These are phyloP conservation scores for Trichomonas vaginalis DNA, from an alignment of 208 protist species.

Conservation along the genomic window DNA sequence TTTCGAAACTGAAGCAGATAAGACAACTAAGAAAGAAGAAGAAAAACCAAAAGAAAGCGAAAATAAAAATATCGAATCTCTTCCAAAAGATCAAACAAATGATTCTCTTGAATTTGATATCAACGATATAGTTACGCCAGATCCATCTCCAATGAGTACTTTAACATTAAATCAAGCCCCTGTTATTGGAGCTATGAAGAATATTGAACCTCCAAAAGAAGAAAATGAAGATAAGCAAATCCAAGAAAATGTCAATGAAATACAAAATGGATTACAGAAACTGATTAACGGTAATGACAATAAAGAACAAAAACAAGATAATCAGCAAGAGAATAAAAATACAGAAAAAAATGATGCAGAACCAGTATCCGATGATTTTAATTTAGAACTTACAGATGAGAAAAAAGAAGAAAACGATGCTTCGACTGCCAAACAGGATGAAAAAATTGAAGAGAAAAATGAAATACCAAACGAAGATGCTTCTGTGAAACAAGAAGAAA, in stretches of 20 bases:
- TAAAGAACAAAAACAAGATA: neutral
- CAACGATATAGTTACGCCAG: neutral
- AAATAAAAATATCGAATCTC: neutral
- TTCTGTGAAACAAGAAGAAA: too few species aligned
- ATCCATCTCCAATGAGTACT: neutral
- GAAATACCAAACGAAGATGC: too few species aligned
- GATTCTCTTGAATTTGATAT: neutral
- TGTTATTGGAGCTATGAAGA: neutral
- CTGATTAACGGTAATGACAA: neutral
- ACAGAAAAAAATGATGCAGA: too few species aligned
- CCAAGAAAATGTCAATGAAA: neutral
- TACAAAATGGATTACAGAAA: neutral
- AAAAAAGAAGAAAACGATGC: neutral
- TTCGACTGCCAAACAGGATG: too few species aligned
- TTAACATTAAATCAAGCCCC: neutral
- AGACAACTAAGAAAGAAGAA: neutral
- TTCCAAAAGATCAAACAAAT: neutral
- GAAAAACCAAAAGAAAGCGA: neutral
- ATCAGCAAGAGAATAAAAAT: too few species aligned
- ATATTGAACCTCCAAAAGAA: neutral
- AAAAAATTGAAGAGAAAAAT: too few species aligned
- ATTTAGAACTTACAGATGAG: neutral
- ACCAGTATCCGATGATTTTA: too few species aligned
- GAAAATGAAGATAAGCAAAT: neutral
- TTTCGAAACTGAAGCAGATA: too few species aligned